Conservation (phyloP, 495 filamentous ascomycete species). For the Beverwykella pulmonaria region DNA sequence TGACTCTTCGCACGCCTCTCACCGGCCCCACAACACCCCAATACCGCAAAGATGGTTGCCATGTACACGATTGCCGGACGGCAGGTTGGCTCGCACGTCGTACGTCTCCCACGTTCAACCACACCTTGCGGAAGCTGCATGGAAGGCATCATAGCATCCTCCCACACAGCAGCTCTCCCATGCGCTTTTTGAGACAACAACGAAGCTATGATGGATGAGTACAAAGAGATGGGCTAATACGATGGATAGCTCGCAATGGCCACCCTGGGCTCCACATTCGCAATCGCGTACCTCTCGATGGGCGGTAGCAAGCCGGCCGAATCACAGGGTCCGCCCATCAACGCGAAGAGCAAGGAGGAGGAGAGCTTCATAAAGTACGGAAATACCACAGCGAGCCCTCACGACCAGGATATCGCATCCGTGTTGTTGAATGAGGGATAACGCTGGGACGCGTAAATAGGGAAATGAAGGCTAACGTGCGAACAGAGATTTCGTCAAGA, state of each 20-base stretch:
- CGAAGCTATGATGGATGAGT: too few relatives aligned
- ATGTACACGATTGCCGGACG: slow-evolving; percentile 84
- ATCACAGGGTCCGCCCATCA: slow-evolving; percentile 70
- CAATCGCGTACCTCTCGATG: slow-evolving; percentile 55
- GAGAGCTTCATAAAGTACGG: slow-evolving; percentile 96
- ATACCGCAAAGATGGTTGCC: slow-evolving; percentile 74
- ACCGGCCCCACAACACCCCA: slow-evolving; percentile 47
- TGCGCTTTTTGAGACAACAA: neutral
- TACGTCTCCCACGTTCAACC: slow-evolving; percentile 52
- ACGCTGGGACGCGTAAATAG: too few relatives aligned
- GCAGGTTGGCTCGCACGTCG: slow-evolving; percentile 90
- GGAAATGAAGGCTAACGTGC: slow-evolving; percentile 6
- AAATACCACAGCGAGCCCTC: neutral
- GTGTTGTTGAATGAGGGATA: too few relatives aligned
- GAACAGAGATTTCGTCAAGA: slow-evolving; percentile 41
- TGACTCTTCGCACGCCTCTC: slow-evolving; percentile 40
- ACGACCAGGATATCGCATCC: neutral
- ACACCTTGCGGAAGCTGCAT: neutral
- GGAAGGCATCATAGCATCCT: neutral
- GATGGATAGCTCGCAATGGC: slow-evolving; percentile 76
- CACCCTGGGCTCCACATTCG: slow-evolving; percentile 70
- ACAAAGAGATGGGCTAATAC: neutral
- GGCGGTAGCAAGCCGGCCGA: slow-evolving; percentile 66
- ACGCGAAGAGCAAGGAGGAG: slow-evolving; percentile 87
- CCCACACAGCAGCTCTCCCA: neutral